Evolutionary conservation across 805 yeast species (phyloP), one percentile per base, ranked within the genome.

Genomic region (Yamadazyma endophytica): DNA sequence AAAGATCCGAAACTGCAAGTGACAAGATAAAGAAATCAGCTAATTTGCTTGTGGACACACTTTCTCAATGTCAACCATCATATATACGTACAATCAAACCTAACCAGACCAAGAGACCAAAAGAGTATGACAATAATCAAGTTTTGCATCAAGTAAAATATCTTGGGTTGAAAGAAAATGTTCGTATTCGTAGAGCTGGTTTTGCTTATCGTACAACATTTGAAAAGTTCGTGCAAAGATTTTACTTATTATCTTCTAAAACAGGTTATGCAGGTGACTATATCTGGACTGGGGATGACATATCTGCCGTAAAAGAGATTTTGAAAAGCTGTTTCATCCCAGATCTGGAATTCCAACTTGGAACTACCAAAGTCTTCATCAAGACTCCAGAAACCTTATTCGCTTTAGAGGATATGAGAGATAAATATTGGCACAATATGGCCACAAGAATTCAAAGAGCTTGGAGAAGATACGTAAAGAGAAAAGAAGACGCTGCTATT

Each of bases 51-150:
- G 96, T 90, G 30, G 87, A 82, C 19, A 92, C 97, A 0, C 68
- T 92, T 39, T 84, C 96, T 0, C 78, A 79, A 44, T 80, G 96
- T n/a, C 82, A 81, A 39, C 98, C 98, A 2, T 87, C 97, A 0
- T 92, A 92, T 56, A 92, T 92, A 44, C 82, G 98, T 68, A 92
- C 98, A 2, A 92, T 92, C 56, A 92, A 92, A 56, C 98, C 98
- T 14, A 92, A 92, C 58, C 95, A 89, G 61, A 82, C 87, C 42
- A 84, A 86, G 50, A 81, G 90, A 6, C 94, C 98, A 11, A 66
- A 79, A 23, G 97, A 90, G 47, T 92, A 85, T 54, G 95, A 89
- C 51, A 79, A 78, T 35, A 77, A 75, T 33, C 95, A 88, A 43
- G 98, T 92, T 6, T 68, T 92, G 44, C 98, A 92, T 58, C 98